phyloP scores from a whole-genome alignment of 257 asterid species.

The Galeopsis tetrahit region DNA sequence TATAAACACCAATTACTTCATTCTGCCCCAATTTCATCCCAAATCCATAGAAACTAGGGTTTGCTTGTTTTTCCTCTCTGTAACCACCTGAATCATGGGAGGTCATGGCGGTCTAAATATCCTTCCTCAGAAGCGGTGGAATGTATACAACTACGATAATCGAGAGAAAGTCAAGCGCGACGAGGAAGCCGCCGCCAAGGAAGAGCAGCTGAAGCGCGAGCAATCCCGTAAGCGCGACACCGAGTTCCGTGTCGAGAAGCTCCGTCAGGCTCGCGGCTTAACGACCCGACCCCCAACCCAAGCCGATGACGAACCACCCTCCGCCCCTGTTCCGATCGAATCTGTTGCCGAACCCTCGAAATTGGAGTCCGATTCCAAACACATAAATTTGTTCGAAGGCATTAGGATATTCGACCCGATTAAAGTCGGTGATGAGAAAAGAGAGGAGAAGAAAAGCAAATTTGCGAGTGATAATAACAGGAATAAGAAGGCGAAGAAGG shows the following conservation, averaged over 20 bases:
- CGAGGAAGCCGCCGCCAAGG: conserved; percentile 94
- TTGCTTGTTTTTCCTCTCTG: background rate
- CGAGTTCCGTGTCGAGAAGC: conserved; percentile 74
- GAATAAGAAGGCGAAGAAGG: conserved; percentile 70
- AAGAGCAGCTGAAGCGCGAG: conserved; percentile 89
- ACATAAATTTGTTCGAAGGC: conserved; percentile 85
- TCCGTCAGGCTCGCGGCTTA: conserved; percentile 81
- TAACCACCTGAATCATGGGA: conserved; percentile 57
- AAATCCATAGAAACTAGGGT: conserved; percentile 18
- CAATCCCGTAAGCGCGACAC: conserved; percentile 74
- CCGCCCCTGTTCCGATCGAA: conserved; percentile 28
- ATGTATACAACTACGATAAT: conserved; percentile 90
- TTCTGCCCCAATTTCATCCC: background rate
- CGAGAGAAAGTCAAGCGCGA: conserved; percentile 90
- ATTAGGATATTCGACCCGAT: conserved; percentile 81
- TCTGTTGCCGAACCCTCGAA: conserved; percentile 32
- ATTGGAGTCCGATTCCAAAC: conserved; percentile 59
- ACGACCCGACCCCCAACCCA: conserved; percentile 31
- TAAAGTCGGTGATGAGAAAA: conserved; percentile 39
- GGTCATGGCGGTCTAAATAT: conserved; percentile 97
- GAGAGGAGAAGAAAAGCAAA: conserved; percentile 48
- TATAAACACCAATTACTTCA: too few species aligned
- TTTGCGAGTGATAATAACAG: conserved; percentile 37
- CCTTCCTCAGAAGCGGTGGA: conserved; percentile 98
- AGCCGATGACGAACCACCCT: conserved; percentile 38